Percentiles rank a stretch among this genome's conserved stretches.
phyloP scores from a whole-genome alignment of 768 basidiomycete species.

The Favolaschia claudopus region DNA sequence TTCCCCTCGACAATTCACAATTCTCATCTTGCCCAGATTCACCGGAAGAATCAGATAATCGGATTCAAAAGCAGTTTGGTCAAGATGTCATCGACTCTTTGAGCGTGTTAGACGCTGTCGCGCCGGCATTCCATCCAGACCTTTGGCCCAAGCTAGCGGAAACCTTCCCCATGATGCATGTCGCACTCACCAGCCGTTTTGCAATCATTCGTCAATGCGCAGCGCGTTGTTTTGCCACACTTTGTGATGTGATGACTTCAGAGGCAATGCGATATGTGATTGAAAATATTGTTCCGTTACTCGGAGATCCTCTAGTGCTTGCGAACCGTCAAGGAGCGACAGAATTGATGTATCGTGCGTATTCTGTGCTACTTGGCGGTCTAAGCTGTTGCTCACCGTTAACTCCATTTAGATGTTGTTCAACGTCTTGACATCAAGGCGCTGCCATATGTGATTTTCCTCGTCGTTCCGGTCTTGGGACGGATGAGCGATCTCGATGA shows the following conservation, averaged over 20 bases:
- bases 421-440: slow-evolving; percentile 92
- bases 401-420: slow-evolving; percentile 75
- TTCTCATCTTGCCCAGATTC: slow-evolving; percentile 54
- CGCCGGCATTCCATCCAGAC: slow-evolving; percentile 74
- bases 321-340: slow-evolving; percentile 88
- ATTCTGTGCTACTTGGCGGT: not conserved
- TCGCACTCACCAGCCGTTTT: slow-evolving; percentile 85
- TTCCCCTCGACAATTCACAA: not conserved
- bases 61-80: slow-evolving; percentile 77
- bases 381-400: slow-evolving; percentile 13
- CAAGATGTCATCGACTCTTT: slow-evolving; percentile 94
- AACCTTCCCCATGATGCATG: slow-evolving; percentile 78
- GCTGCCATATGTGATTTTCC: slow-evolving; percentile 94
- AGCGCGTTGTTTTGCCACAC: slow-evolving; percentile 84
- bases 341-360: slow-evolving; percentile 91
- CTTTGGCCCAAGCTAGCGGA: slow-evolving; percentile 74
- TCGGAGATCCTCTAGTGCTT: slow-evolving; percentile 79
- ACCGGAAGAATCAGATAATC: slow-evolving; percentile 62
- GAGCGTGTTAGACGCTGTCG: slow-evolving; percentile 85
- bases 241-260: slow-evolving; percentile 86
- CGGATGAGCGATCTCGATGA: slow-evolving; percentile 97
- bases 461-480: slow-evolving; percentile 95
- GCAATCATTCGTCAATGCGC: slow-evolving; percentile 91
- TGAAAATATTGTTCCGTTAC: slow-evolving; percentile 78
- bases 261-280: slow-evolving; percentile 93